These are phyloP conservation scores for Astrocystis sublimbata DNA, from an alignment of 495 filamentous ascomycete species.

Conservation along the genomic window DNA sequence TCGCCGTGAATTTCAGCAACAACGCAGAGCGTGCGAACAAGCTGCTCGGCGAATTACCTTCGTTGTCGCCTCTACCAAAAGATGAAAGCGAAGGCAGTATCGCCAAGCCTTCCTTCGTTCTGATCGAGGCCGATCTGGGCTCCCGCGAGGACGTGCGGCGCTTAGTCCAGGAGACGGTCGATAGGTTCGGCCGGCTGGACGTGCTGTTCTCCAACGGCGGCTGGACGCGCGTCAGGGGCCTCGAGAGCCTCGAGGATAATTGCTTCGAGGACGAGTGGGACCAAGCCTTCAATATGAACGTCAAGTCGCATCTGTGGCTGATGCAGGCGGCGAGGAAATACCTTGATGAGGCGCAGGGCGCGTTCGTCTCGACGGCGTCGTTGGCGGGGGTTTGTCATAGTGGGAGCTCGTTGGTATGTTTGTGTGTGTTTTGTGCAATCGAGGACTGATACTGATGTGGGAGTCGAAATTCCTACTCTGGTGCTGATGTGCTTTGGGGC, in stretches of 20 bases:
- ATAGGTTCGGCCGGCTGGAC: slow-evolving; percentile 51
- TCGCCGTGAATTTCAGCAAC: slow-evolving; percentile 56
- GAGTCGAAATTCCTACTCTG: no score
- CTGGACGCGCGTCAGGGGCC: slow-evolving; percentile 55
- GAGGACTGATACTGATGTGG: no score
- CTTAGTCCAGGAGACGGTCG: slow-evolving; percentile 46
- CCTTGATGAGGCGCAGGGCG: slow-evolving; percentile 51
- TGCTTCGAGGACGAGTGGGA: slow-evolving; percentile 60
- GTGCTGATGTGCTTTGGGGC: no score
- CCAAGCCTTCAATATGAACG: slow-evolving; percentile 56
- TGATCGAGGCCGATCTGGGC: slow-evolving; percentile 54
- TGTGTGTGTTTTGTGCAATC: no score
- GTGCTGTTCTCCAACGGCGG: slow-evolving; percentile 59
- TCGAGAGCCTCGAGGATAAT: slow-evolving; percentile 55
- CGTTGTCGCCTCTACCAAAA: slow-evolving; percentile 23
- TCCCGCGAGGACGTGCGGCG: slow-evolving; percentile 41
- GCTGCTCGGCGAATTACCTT: slow-evolving; percentile 45
- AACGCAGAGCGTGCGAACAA: slow-evolving; percentile 44
- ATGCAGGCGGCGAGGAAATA: slow-evolving; percentile 50
- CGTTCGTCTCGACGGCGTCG: slow-evolving; percentile 55
- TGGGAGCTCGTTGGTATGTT: slow-evolving; percentile 50
- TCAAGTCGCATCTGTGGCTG: slow-evolving; percentile 59
- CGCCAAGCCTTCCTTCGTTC: slow-evolving; percentile 36
- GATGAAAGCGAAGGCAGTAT: background rate
- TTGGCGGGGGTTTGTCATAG: slow-evolving; percentile 54